Conservation (phyloP, 2,329 filamentous ascomycete species). For the Ascochyta pisi region DNA sequence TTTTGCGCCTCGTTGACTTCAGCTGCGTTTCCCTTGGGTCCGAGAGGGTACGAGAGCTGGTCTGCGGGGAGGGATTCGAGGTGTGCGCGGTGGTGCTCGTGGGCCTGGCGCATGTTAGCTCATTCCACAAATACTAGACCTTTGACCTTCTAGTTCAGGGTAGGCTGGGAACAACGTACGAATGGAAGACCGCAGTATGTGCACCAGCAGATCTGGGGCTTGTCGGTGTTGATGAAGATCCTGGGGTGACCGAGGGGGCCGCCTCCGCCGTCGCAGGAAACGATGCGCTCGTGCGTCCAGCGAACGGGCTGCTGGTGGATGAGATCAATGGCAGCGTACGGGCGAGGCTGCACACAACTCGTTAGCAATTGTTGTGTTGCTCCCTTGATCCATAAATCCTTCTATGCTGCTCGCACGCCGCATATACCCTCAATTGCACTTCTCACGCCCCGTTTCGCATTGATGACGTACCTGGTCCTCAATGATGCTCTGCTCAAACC, state of each 20-base stretch:
- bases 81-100: constrained; percentile 85
- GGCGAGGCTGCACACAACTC: constrained; percentile 71
- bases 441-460: background rate
- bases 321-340: constrained; percentile 88
- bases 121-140: background rate
- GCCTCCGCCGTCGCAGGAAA: constrained; percentile 90
- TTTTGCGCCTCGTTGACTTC: constrained; percentile 66
- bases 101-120: constrained; percentile 66
- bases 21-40: constrained; percentile 63
- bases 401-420: background rate
- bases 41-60: constrained; percentile 80
- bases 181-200: constrained; percentile 93
- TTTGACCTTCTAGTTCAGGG: background rate
- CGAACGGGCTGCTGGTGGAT: constrained; percentile 94
- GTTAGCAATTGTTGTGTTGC: background rate
- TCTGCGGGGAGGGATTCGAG: constrained; percentile 82
- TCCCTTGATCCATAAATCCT: background rate
- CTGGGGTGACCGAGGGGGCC: constrained; percentile 88
- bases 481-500: constrained; percentile 98
- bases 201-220: constrained; percentile 89
- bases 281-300: constrained; percentile 84
- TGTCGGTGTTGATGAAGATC: constrained; percentile 98
- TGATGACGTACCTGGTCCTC: constrained; percentile 75
- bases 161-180: constrained; percentile 64
- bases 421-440: background rate